These are phyloP conservation scores for Heliamphora exappendiculata DNA, from an alignment of 148 eudicot genomes.

Conservation along the genomic window DNA sequence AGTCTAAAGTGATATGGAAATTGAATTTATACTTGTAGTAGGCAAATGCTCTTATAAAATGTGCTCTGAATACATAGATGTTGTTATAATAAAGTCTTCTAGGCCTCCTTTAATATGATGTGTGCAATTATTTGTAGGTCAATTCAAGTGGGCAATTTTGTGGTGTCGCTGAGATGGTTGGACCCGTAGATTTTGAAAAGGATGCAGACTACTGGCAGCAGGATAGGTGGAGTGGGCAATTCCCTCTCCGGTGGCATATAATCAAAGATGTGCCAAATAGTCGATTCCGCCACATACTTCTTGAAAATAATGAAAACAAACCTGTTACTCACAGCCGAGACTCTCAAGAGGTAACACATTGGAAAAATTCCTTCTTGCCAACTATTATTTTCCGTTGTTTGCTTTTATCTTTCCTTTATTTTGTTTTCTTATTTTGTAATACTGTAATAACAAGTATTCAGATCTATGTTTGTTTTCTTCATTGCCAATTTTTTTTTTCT, in stretches of 20 bases:
- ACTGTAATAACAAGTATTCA: neutral
- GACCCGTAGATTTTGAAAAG: constrained; percentile 78
- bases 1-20: too few relatives aligned
- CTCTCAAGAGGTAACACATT: constrained; percentile 75
- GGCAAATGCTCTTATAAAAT: too few relatives aligned
- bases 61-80: too few relatives aligned
- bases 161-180: constrained; percentile 88
- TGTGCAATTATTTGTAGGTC: constrained; percentile 40
- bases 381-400: neutral
- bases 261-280: constrained; percentile 84
- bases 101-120: neutral
- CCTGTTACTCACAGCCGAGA: constrained; percentile 98
- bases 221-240: constrained; percentile 96
- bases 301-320: constrained; percentile 88
- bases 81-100: neutral
- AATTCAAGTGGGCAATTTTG: constrained; percentile 97
- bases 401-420: neutral
- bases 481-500: constrained; percentile 1
- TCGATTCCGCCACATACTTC: constrained; percentile 75
- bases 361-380: neutral
- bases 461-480: neutral
- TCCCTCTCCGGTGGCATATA: constrained; percentile 76
- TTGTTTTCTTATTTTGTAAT: neutral
- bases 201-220: constrained; percentile 95
- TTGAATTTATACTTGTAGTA: neutral